Percentiles rank a stretch among this genome's conserved stretches.
phyloP scores from a whole-genome alignment of 768 basidiomycete species.

The Pisolithus microcarpus region DNA sequence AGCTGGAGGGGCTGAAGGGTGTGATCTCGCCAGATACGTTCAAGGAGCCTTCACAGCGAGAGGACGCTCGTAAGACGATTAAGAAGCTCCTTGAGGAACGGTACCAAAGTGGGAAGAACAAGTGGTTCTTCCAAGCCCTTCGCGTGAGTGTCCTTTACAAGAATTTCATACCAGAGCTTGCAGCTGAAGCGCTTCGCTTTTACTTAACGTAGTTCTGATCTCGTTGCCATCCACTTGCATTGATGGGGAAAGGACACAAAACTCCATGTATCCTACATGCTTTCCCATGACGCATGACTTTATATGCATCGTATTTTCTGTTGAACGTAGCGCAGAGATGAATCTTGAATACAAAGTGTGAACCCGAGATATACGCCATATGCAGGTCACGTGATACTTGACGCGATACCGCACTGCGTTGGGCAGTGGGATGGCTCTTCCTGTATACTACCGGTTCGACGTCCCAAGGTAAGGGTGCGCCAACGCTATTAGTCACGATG shows the following conservation, averaged over 20 bases:
- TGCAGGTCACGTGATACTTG: too few relatives aligned
- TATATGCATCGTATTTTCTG: slow-evolving; percentile 13
- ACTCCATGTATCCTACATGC: slow-evolving; percentile 34
- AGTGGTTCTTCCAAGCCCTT: slow-evolving; percentile 92
- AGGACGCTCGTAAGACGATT: slow-evolving; percentile 90
- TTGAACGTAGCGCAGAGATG: neutral
- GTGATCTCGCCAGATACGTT: slow-evolving; percentile 81
- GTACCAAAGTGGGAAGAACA: slow-evolving; percentile 91
- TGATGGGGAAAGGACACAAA: slow-evolving; percentile 23
- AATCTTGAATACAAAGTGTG: neutral
- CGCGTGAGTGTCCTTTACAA: slow-evolving; percentile 43
- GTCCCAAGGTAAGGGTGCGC: too few relatives aligned
- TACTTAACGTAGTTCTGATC: slow-evolving; percentile 29
- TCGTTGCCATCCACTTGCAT: slow-evolving; percentile 6
- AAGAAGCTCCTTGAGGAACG: slow-evolving; percentile 97
- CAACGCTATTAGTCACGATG: too few relatives aligned
- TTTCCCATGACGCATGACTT: slow-evolving; percentile 20
- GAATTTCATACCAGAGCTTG: too few relatives aligned
- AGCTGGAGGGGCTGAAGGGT: slow-evolving; percentile 92
- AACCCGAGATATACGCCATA: neutral
- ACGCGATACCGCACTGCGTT: too few relatives aligned
- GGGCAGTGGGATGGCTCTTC: too few relatives aligned
- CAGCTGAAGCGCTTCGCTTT: slow-evolving; percentile 3
- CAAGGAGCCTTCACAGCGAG: slow-evolving; percentile 94
- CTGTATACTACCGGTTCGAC: too few relatives aligned